A percentile compares a stretch with the other conserved stretches of the same genome.
Conservation (phyloP, 352 stramenopile species). For the Globisporangium perplexum region DNA sequence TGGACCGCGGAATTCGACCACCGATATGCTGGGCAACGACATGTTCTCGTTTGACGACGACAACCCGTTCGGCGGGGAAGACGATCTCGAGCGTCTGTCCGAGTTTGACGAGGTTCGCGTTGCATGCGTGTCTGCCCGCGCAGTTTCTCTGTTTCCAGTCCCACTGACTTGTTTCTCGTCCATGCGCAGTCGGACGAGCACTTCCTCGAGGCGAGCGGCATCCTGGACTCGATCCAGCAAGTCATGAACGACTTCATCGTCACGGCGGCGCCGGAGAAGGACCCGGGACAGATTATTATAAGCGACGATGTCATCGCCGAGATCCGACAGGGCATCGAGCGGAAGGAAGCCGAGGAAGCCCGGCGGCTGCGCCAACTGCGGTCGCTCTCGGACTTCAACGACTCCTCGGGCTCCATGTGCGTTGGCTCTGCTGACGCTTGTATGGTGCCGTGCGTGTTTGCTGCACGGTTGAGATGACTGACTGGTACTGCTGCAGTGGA, state of each 20-base stretch:
- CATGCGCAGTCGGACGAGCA: slow-evolving; percentile 48
- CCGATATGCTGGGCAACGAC: slow-evolving; percentile 11
- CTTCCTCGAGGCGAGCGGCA: slow-evolving; percentile 68
- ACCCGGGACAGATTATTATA: slow-evolving; percentile 53
- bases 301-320: slow-evolving; percentile 68
- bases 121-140: background rate
- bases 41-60: slow-evolving; percentile 47
- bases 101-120: slow-evolving; percentile 62
- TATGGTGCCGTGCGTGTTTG: background rate
- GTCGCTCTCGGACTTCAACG: slow-evolving; percentile 18
- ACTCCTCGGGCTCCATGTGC: slow-evolving; percentile 8
- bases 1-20: slow-evolving; percentile 39
- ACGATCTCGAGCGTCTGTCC: slow-evolving; percentile 57
- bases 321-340: slow-evolving; percentile 38
- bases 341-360: slow-evolving; percentile 21
- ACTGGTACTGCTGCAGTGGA: background rate
- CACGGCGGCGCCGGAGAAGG: slow-evolving; percentile 18
- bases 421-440: background rate
- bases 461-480: background rate
- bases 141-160: background rate
- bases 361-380: slow-evolving; percentile 22
- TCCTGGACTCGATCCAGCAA: slow-evolving; percentile 79
- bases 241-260: slow-evolving; percentile 64
- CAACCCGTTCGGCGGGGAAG: slow-evolving; percentile 32
- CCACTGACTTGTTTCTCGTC: background rate